These are phyloP conservation scores for Monosporascus sp. DNA, from an alignment of 2,329 filamentous ascomycete genomes.

Conservation along the genomic window DNA sequence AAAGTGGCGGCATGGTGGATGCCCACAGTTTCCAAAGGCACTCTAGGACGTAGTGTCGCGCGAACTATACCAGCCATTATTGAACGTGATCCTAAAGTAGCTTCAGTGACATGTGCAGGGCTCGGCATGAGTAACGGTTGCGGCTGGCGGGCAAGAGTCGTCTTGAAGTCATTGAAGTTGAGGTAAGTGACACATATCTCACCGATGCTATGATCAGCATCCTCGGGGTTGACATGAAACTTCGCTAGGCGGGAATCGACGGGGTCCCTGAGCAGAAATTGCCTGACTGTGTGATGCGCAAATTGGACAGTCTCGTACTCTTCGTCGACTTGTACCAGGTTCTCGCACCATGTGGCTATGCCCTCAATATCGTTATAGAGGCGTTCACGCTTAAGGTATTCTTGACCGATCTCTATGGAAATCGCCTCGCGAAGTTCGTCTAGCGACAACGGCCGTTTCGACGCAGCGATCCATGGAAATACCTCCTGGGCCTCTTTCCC, in stretches of 20 bases:
- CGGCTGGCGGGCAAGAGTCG: slow-evolving; percentile 26
- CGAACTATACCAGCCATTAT: not conserved
- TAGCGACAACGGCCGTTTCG: slow-evolving; percentile 27
- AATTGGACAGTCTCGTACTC: slow-evolving; percentile 11
- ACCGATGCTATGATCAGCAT: slow-evolving; percentile 24
- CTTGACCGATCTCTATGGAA: slow-evolving; percentile 26
- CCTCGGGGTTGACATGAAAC: slow-evolving; percentile 20
- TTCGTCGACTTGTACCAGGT: slow-evolving; percentile 14
- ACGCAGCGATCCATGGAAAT: slow-evolving; percentile 27
- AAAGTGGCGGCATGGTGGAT: not conserved
- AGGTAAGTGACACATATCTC: slow-evolving; percentile 35
- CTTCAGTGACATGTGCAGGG: not conserved
- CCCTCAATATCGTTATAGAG: slow-evolving; percentile 21
- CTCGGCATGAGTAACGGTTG: not conserved
- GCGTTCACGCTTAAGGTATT: slow-evolving; percentile 16
- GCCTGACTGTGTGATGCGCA: slow-evolving; percentile 19
- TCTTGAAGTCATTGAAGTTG: slow-evolving; percentile 33
- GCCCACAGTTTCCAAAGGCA: not conserved
- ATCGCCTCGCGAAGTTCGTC: slow-evolving; percentile 33
- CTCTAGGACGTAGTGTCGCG: not conserved
- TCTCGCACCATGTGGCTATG: slow-evolving; percentile 9
- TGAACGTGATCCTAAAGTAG: not conserved
- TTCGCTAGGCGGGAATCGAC: not conserved
- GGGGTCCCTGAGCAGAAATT: slow-evolving; percentile 17
- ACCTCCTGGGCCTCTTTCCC: slow-evolving; percentile 15